phyloP scores from a whole-genome alignment of 768 basidiomycete genomes.

The Amanita rubescens region DNA sequence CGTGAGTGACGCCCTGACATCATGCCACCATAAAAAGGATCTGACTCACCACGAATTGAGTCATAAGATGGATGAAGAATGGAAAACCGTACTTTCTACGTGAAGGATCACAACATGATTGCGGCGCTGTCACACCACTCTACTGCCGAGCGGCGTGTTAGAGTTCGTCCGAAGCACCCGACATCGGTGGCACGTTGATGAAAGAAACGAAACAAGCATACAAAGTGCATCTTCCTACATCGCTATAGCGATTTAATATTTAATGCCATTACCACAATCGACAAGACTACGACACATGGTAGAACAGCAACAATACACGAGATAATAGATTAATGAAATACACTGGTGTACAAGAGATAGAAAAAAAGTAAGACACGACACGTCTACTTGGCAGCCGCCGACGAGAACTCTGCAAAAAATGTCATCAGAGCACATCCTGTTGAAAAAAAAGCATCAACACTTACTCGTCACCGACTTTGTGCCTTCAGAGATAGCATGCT shows the following conservation, averaged over 20 bases:
- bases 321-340: conserved; percentile 15
- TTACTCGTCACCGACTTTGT: conserved; percentile 50
- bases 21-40: too few species aligned
- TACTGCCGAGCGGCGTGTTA: too few species aligned
- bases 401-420: conserved; percentile 43
- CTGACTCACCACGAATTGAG: too few species aligned
- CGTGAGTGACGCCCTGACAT: too few species aligned
- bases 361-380: conserved; percentile 2
- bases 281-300: conserved; percentile 4
- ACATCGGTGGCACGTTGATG: too few species aligned
- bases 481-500: conserved; percentile 98
- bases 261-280: conserved; percentile 7
- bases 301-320: conserved; percentile 4
- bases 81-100: too few species aligned
- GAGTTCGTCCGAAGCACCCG: too few species aligned
- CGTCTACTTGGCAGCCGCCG: conserved; percentile 47
- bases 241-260: neutral
- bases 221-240: too few species aligned
- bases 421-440: neutral
- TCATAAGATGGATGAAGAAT: too few species aligned
- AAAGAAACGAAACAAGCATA: too few species aligned
- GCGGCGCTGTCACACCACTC: too few species aligned
- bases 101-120: too few species aligned
- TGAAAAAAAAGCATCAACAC: conserved; percentile 14
- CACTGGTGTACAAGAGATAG: conserved; percentile 21